phyloP scores from a whole-genome alignment of 176 grass and related monocot species.

The Musa itinerans region DNA sequence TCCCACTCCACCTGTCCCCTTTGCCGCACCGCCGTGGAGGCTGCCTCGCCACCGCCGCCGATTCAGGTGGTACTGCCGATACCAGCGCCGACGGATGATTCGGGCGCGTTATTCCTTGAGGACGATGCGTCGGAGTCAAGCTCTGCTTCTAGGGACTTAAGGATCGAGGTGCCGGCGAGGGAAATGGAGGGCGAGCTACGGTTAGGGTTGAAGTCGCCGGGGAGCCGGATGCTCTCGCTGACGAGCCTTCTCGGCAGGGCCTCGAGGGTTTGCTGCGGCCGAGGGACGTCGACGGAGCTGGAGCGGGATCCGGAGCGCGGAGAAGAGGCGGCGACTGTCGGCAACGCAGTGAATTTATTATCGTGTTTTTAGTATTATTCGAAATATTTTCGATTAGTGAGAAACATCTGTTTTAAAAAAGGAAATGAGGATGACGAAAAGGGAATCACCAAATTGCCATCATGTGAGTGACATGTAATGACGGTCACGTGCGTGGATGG shows the following conservation, averaged over 20 bases:
- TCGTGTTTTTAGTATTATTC: too few relatives aligned
- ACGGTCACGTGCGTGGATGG: too few relatives aligned
- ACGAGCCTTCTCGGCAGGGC: slow-evolving; percentile 33
- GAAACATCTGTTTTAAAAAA: too few relatives aligned
- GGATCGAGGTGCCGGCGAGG: slow-evolving; percentile 12
- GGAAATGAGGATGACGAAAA: too few relatives aligned
- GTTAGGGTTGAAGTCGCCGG: not conserved
- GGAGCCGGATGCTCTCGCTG: slow-evolving; percentile 5
- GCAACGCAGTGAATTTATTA: too few relatives aligned
- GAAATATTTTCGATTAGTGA: too few relatives aligned
- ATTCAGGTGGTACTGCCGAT: not conserved
- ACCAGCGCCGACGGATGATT: not conserved
- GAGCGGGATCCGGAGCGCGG: slow-evolving; percentile 16
- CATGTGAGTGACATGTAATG: too few relatives aligned
- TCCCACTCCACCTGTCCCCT: slow-evolving; percentile 50
- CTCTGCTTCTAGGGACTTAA: not conserved
- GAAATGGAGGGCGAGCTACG: not conserved
- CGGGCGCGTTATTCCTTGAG: too few relatives aligned
- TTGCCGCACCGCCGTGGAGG: slow-evolving; percentile 39
- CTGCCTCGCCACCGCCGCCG: not conserved
- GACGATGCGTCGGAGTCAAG: not conserved
- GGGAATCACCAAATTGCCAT: too few relatives aligned
- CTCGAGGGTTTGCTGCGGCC: slow-evolving; percentile 8
- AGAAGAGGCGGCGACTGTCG: not conserved
- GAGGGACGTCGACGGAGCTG: not conserved